Base-by-base conservation (phyloP, 2,329 filamentous ascomycete species). In the Diaporthe citrichinensis region DNA sequence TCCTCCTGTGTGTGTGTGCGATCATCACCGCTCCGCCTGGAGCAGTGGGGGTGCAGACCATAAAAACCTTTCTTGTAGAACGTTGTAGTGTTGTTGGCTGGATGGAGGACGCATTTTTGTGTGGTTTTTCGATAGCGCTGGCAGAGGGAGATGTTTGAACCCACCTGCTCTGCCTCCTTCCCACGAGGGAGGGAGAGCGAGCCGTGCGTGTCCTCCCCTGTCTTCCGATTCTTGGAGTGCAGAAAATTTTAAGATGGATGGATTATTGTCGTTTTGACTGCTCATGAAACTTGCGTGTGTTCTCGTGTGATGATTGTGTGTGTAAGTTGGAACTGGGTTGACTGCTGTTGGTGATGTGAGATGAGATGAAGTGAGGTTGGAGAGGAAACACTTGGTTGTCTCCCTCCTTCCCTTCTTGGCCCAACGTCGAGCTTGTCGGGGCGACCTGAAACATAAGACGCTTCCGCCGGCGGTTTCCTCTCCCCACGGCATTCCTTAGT, bases 191-290 rank as follows among this genome's bases (percentile, higher is more conserved):
- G 49, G 9, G 36, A 61, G 36, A 25, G 58, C 34, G n/a, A 41
- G 58, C 36, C 58, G 65, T 68, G 65, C 65, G 65, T 41, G 65
- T 69, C 65, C 65, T 69, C 65, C 49, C n/a, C 49, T 69, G 65
- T 69, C 65, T 55, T 69, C 46, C 65, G 65, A 69, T 69, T 69
- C 65, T 69, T 69, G n/a, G 65, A 55, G 65, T 55, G 65, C 34
- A 69, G 34, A 55, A 34, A 69, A 69, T 69, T 68, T 69, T 68
- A 68, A 69, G 49, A 69, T 69, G 65, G 49, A 69, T 55, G 65
- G 59, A 62, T 62, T 65, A 39, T 65, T 39, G 61, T 65, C 41
- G 41, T 68, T 53, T 68, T 31, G 59, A 65, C 25, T 28, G 7
- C 39, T 65, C 59, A 31, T 20, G 36, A 17, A 7, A 20, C 12